Evolutionary conservation across 805 yeast genomes (phyloP).

Genomic region (Lipomyces spencermartinsiae): DNA sequence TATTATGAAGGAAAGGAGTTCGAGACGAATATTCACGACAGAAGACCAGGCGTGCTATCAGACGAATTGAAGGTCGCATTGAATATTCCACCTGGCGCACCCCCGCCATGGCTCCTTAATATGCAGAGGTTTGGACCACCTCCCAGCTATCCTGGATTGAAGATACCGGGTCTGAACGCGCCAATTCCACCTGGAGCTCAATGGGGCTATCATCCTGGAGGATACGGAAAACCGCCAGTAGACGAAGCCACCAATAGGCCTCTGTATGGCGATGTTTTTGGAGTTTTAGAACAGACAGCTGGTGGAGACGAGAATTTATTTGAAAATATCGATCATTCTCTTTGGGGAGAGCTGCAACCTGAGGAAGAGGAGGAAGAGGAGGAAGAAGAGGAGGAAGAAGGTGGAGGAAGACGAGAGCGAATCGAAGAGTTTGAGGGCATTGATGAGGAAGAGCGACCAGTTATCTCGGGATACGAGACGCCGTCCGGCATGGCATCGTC

Average conservation of each 20-base stretch:
- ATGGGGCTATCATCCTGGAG: constrained; percentile 52
- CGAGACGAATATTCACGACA: constrained; percentile 51
- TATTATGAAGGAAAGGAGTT: constrained; percentile 78
- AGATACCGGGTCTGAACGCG: constrained; percentile 61
- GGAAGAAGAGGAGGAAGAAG: constrained; percentile 44
- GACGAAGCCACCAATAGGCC: constrained; percentile 46
- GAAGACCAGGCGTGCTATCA: constrained; percentile 75
- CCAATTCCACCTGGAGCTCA: constrained; percentile 50
- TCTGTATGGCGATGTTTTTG: constrained; percentile 48
- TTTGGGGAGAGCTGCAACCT: constrained; percentile 49
- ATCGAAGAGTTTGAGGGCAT: constrained; percentile 24
- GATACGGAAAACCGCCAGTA: constrained; percentile 49
- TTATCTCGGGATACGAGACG: constrained; percentile 40
- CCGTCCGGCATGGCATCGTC: constrained; percentile 35
- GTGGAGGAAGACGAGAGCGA: constrained; percentile 49
- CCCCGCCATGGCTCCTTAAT: constrained; percentile 81
- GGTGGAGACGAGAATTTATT: constrained; percentile 25
- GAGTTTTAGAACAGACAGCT: constrained; percentile 26
- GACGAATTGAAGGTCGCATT: constrained; percentile 67
- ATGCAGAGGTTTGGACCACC: constrained; percentile 81
- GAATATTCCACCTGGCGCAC: constrained; percentile 62
- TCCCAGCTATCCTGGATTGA: constrained; percentile 74
- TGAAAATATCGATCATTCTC: constrained; percentile 39
- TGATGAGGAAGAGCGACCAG: constrained; percentile 36
- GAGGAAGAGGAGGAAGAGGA: constrained; percentile 48